A percentile compares a stretch with the other conserved stretches of the same genome.
phyloP scores from a whole-genome alignment of 495 filamentous ascomycete genomes.

The Penicillium daleae region DNA sequence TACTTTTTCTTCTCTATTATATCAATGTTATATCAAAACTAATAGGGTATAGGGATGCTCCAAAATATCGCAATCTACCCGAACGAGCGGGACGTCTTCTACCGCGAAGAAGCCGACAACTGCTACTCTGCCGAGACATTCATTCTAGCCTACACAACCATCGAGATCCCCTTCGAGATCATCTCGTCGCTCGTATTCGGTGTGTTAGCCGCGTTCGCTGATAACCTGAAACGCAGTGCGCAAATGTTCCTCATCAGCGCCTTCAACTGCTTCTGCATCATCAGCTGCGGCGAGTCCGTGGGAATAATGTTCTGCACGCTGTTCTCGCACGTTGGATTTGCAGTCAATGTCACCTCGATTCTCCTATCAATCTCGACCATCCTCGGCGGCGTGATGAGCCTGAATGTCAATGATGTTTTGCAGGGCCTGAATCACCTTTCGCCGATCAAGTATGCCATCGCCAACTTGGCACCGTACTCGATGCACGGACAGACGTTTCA shows the following conservation, averaged over 20 bases:
- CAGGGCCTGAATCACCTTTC: conserved; percentile 69
- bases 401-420: conserved; percentile 66
- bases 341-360: conserved; percentile 67
- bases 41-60: conserved; percentile 63
- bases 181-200: conserved; percentile 65
- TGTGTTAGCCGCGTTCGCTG: conserved; percentile 59
- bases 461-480: conserved; percentile 63
- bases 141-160: conserved; percentile 64
- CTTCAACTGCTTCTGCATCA: conserved; percentile 72
- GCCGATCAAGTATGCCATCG: conserved; percentile 67
- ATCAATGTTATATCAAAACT: conserved; percentile 1
- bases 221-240: conserved; percentile 62
- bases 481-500: conserved; percentile 59
- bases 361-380: conserved; percentile 66
- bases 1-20: neutral
- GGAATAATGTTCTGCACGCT: conserved; percentile 81
- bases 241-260: conserved; percentile 66
- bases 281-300: conserved; percentile 72
- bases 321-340: conserved; percentile 73
- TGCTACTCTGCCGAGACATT: conserved; percentile 71
- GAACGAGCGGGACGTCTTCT: conserved; percentile 68
- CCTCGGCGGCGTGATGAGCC: conserved; percentile 70
- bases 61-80: conserved; percentile 78
- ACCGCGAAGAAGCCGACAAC: conserved; percentile 69
- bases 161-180: conserved; percentile 73